phyloP scores from a whole-genome alignment of 331 rosid species.

The Cucumis variabilis region DNA sequence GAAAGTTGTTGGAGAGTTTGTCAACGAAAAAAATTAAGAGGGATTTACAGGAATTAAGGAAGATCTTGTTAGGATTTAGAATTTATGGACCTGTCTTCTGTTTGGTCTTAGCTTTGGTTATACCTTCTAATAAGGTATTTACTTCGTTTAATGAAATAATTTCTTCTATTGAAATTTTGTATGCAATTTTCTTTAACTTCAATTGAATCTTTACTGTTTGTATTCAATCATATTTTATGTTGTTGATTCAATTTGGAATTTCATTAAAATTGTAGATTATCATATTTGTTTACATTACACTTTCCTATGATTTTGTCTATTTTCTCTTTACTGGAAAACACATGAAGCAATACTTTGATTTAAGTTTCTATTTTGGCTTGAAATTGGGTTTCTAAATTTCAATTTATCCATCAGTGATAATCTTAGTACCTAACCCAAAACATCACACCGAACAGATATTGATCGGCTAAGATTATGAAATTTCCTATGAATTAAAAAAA shows the following conservation, averaged over 20 bases:
- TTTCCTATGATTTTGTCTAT: constrained; percentile 49
- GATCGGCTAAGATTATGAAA: neutral
- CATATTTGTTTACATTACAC: constrained; percentile 68
- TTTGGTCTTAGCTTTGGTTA: constrained; percentile 56
- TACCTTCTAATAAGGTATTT: too few relatives aligned
- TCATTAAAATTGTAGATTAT: constrained; percentile 60
- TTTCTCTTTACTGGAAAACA: constrained; percentile 53
- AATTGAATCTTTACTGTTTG: neutral
- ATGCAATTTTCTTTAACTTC: too few relatives aligned
- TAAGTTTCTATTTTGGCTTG: constrained; percentile 42
- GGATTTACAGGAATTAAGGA: constrained; percentile 50
- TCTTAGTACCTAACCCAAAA: constrained; percentile 39
- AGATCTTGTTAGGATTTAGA: constrained; percentile 55
- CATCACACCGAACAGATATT: constrained; percentile 21
- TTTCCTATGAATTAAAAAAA: too few relatives aligned
- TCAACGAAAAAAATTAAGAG: constrained; percentile 42
- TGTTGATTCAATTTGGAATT: neutral
- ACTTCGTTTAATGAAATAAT: constrained; percentile 9
- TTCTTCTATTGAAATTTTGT: neutral
- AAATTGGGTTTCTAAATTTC: neutral
- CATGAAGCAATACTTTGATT: constrained; percentile 48
- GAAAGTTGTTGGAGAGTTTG: constrained; percentile 54
- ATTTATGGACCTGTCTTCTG: constrained; percentile 57
- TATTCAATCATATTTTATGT: neutral
- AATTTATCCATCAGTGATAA: neutral